Base-by-base conservation (phyloP, 345 rosid species). In the Boechera divaricarpa region DNA sequence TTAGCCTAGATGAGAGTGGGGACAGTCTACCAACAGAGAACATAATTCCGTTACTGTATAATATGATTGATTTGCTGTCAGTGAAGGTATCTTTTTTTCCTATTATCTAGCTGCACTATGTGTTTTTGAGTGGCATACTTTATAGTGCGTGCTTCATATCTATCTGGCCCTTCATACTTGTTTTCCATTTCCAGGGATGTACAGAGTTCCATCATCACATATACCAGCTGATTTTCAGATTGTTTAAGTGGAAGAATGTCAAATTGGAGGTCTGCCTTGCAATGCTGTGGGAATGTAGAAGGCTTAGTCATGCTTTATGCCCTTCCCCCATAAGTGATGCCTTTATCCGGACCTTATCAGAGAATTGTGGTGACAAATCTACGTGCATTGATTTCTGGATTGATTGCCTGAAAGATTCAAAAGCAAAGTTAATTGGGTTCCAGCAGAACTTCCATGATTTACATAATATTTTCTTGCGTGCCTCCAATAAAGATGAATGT, bases 261-360 rank as follows among this genome's bases (percentile, higher is more conserved):
- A 81, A 84, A 57, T 12, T 76, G 65, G 91, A 82, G 84, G 89
- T 70, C 81, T 88, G 85, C 65, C 39, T 92, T 77, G 75, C 88
- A 71, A 76, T 77, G 75, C 75, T 92, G 45, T 90, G 97, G 98
- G 93, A 84, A 78, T 78, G 85, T 79, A 87, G 98, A 85, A 88
- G 98, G 83, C 88, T 90, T 45, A 85, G 87, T 76, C 98, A 94
- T 81, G 90, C 91, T 13, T 90, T 94, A 69, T 94, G 98, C 79
- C 78, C 79, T 73, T 83, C 97, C 67, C 96, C 98, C 36, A 68
- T 94, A 57, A 81, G 82, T 79, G 91, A 92, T 36, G 83, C 82
- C 63, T 83, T 92, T 55, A 77, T 84, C 26, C 38, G 7, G 39
- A 83, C 60, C 65, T 74, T 90, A 64, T 80, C 89, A 61, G 87